phyloP scores from a whole-genome alignment of 2,329 filamentous ascomycete genomes.

The Aspergillus intermedius region DNA sequence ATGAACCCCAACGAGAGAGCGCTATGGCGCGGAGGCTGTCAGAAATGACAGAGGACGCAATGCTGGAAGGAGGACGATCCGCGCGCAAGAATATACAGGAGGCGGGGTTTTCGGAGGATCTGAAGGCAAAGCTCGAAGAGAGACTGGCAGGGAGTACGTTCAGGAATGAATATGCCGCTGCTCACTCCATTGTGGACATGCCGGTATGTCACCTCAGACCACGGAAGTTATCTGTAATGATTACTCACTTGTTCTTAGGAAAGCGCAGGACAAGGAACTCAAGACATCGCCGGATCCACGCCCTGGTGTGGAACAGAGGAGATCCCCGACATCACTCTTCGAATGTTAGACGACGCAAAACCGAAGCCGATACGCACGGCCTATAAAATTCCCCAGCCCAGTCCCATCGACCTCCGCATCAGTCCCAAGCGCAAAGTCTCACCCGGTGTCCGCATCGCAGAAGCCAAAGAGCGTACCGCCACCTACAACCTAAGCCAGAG shows the following conservation, averaged over 20 bases:
- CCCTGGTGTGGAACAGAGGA: slow-evolving; percentile 76
- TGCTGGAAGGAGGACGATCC: slow-evolving; percentile 50
- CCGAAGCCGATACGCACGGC: slow-evolving; percentile 46
- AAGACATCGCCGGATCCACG: slow-evolving; percentile 59
- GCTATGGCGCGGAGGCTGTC: slow-evolving; percentile 54
- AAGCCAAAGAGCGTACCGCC: slow-evolving; percentile 53
- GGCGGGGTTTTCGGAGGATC: slow-evolving; percentile 56
- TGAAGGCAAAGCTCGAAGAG: slow-evolving; percentile 53
- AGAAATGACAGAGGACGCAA: slow-evolving; percentile 54
- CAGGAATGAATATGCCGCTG: slow-evolving; percentile 46
- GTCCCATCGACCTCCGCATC: slow-evolving; percentile 42
- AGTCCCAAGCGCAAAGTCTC: slow-evolving; percentile 38
- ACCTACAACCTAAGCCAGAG: slow-evolving; percentile 50
- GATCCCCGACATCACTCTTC: slow-evolving; percentile 66
- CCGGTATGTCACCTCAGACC: slow-evolving; percentile 33
- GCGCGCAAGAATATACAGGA: slow-evolving; percentile 54
- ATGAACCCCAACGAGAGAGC: slow-evolving; percentile 38
- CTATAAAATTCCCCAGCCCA: slow-evolving; percentile 34
- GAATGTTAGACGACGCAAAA: slow-evolving; percentile 65
- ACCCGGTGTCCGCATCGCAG: slow-evolving; percentile 47
- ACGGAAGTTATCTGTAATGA: not conserved
- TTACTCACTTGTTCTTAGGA: slow-evolving; percentile 25
- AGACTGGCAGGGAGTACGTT: slow-evolving; percentile 53
- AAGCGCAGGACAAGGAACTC: slow-evolving; percentile 61
- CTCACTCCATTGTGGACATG: slow-evolving; percentile 49